Conservation (phyloP, 495 filamentous ascomycete species). For the Lasiosphaeria ovina region DNA sequence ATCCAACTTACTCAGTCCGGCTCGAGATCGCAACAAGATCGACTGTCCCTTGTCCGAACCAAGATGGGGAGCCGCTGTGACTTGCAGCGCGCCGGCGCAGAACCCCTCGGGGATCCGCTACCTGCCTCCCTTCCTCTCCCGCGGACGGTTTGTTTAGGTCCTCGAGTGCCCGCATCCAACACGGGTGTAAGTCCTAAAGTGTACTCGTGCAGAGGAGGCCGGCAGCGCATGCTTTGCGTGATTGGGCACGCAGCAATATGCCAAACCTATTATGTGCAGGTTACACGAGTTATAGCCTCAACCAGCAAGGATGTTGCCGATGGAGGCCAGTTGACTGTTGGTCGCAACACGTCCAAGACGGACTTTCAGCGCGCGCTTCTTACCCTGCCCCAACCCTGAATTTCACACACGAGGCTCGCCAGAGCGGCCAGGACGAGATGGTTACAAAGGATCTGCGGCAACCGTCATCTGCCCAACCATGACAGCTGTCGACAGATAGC, state of each 20-base stretch:
- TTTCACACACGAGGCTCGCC: neutral
- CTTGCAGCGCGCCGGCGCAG: constrained; percentile 11
- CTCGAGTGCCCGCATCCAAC: neutral
- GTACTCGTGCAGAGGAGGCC: constrained; percentile 12
- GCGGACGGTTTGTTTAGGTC: neutral
- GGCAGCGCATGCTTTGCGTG: constrained; percentile 5
- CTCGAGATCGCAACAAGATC: constrained; percentile 8
- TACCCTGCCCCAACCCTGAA: neutral
- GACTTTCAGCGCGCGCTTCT: neutral
- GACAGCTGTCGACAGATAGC: neutral
- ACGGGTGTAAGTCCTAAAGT: constrained; percentile 10
- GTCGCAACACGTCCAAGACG: neutral
- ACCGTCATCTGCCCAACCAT: neutral
- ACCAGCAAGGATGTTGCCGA: constrained; percentile 25
- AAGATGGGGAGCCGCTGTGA: constrained; percentile 14
- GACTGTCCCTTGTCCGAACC: constrained; percentile 13
- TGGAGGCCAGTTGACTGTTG: constrained; percentile 16
- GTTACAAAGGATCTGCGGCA: neutral
- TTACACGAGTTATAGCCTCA: constrained; percentile 25
- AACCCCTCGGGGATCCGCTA: neutral
- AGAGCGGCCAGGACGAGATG: neutral
- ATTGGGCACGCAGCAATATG: constrained; percentile 13
- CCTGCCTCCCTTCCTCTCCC: neutral
- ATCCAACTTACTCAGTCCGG: no score
- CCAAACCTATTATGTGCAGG: constrained; percentile 8